Conservation (phyloP, 2,329 filamentous ascomycete species). For the Pseudogymnoascus sp. region DNA sequence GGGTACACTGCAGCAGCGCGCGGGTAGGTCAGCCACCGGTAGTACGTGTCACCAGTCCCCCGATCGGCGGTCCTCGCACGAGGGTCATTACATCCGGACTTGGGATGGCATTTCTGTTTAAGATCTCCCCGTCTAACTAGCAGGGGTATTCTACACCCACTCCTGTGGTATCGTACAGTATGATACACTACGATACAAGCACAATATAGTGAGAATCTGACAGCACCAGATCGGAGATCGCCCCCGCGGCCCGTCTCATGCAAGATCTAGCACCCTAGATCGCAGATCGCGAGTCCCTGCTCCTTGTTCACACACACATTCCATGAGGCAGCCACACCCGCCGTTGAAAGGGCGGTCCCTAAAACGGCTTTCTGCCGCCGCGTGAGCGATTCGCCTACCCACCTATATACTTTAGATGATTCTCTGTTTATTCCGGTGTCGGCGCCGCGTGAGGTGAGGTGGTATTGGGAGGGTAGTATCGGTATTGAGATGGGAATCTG, state of each 20-base stretch:
- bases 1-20: neutral
- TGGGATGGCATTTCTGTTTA: neutral
- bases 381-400: neutral
- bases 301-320: neutral
- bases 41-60: neutral
- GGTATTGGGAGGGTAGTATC: neutral
- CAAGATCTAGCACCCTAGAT: neutral
- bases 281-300: neutral
- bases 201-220: neutral
- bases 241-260: neutral
- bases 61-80: neutral
- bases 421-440: constrained; percentile 7
- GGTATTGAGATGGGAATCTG: neutral
- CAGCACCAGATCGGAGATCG: neutral
- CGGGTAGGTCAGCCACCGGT: constrained; percentile 3
- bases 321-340: neutral
- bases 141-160: neutral
- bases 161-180: neutral
- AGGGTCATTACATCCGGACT: neutral
- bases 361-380: neutral
- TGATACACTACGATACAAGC: neutral
- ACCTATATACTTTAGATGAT: constrained; percentile 18
- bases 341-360: neutral
- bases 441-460: neutral
- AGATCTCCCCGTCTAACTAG: neutral